These are phyloP conservation scores for Moniliophthora roreri DNA, from an alignment of 1,284 basidiomycete genomes.

Conservation along the genomic window DNA sequence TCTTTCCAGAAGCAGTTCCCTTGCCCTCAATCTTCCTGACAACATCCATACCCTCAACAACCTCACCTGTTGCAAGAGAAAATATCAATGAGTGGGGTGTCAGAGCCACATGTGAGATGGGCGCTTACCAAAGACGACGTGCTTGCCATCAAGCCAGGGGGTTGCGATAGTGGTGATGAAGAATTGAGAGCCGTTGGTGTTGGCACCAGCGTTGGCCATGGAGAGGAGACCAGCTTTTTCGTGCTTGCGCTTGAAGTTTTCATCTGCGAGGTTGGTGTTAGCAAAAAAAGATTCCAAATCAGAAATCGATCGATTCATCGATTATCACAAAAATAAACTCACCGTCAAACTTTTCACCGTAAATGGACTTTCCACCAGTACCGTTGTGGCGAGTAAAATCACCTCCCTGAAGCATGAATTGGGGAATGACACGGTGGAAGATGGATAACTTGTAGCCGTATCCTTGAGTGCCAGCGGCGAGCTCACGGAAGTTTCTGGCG, in stretches of 20 bases:
- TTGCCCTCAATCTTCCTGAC: constrained; percentile 74
- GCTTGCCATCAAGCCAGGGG: constrained; percentile 67
- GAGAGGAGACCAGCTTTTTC: constrained; percentile 80
- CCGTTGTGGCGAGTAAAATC: constrained; percentile 77
- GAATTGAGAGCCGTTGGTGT: constrained; percentile 81
- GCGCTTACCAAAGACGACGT: constrained; percentile 78
- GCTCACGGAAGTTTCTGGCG: constrained; percentile 76
- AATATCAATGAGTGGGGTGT: background rate
- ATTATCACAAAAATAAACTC: constrained; percentile 20
- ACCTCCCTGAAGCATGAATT: constrained; percentile 87
- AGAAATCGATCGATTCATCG: constrained; percentile 5
- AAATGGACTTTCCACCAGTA: constrained; percentile 91
- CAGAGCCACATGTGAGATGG: background rate
- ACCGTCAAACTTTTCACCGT: constrained; percentile 81
- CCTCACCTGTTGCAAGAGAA: constrained; percentile 39
- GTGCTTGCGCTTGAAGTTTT: constrained; percentile 85
- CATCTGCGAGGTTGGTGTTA: constrained; percentile 56
- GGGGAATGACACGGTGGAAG: constrained; percentile 87
- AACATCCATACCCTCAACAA: constrained; percentile 75
- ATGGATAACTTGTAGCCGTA: constrained; percentile 63
- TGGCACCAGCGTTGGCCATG: constrained; percentile 83
- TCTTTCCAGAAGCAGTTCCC: constrained; percentile 42
- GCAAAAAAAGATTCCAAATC: too few relatives aligned
- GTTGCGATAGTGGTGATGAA: constrained; percentile 87
- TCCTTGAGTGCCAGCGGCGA: constrained; percentile 79